These are phyloP conservation scores for Trichosporon sp. DNA, from an alignment of 1,284 basidiomycete species.

Conservation along the genomic window DNA sequence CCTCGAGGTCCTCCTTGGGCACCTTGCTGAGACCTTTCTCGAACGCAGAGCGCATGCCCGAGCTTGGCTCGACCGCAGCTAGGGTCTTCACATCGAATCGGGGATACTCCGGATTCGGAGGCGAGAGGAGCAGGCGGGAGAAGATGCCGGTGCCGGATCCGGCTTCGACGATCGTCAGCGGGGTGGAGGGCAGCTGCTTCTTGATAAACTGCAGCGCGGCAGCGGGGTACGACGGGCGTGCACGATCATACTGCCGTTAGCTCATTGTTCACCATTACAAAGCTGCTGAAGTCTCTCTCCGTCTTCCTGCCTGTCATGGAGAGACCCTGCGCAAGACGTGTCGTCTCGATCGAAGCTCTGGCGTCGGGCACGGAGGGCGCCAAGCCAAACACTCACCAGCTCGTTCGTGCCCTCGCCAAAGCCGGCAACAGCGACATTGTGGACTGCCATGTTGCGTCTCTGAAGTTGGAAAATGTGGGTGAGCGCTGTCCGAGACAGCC, in stretches of 20 bases:
- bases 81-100: slow-evolving; percentile 35
- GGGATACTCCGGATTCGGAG: slow-evolving; percentile 36
- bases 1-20: not conserved
- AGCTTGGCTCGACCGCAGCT: slow-evolving; percentile 46
- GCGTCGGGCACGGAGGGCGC: too few relatives aligned
- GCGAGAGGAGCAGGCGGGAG: slow-evolving; percentile 42
- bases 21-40: slow-evolving; percentile 22
- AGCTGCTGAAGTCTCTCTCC: too few relatives aligned
- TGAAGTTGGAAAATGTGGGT: not conserved
- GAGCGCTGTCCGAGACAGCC: not conserved
- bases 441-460: slow-evolving; percentile 14
- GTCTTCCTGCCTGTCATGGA: too few relatives aligned
- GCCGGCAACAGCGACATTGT: slow-evolving; percentile 37
- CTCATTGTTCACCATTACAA: not conserved
- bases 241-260: slow-evolving; percentile 42
- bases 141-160: slow-evolving; percentile 50
- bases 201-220: slow-evolving; percentile 37
- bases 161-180: slow-evolving; percentile 36
- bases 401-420: slow-evolving; percentile 47
- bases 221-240: slow-evolving; percentile 48
- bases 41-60: slow-evolving; percentile 48
- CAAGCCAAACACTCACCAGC: slow-evolving; percentile 34
- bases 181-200: not conserved
- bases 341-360: too few relatives aligned
- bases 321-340: too few relatives aligned